Conservation (phyloP, 2,329 filamentous ascomycete species). For the Penicillium aurantiogriseum region DNA sequence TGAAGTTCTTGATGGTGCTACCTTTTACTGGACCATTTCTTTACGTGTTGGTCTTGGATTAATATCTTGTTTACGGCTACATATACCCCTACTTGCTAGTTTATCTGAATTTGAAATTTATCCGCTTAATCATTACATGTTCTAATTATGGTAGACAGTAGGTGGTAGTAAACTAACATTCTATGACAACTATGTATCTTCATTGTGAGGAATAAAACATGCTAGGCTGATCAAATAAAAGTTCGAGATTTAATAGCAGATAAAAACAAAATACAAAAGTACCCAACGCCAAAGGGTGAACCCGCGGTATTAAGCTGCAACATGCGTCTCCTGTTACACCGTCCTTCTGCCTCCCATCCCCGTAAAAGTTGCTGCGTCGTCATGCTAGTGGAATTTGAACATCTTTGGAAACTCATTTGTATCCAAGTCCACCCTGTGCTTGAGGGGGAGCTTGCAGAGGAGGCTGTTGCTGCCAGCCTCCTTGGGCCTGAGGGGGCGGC, state of each 20-base stretch:
- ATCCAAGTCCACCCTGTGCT: slow-evolving; percentile 17
- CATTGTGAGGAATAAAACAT: background rate
- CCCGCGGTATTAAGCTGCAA: background rate
- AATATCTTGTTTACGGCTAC: background rate
- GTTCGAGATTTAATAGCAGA: background rate
- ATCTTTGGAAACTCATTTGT: slow-evolving; percentile 2
- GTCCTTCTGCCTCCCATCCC: background rate
- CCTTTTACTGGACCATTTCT: background rate
- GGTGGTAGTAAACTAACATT: background rate
- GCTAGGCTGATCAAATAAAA: background rate
- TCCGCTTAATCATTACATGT: background rate
- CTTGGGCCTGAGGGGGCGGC: slow-evolving; percentile 26
- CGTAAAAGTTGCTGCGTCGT: background rate
- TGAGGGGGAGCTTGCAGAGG: slow-evolving; percentile 19
- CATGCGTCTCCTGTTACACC: background rate
- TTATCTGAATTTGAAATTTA: background rate
- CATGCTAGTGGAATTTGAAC: background rate
- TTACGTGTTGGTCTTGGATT: background rate
- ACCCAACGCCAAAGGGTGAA: slow-evolving; percentile 2
- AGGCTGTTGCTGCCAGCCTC: slow-evolving; percentile 12
- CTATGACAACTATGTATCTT: background rate
- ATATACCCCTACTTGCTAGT: slow-evolving; percentile 5
- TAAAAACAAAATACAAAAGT: background rate
- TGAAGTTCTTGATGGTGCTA: background rate
- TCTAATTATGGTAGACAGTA: background rate